Base-by-base conservation (phyloP, 345 rosid species). In the Brassica carinata region DNA sequence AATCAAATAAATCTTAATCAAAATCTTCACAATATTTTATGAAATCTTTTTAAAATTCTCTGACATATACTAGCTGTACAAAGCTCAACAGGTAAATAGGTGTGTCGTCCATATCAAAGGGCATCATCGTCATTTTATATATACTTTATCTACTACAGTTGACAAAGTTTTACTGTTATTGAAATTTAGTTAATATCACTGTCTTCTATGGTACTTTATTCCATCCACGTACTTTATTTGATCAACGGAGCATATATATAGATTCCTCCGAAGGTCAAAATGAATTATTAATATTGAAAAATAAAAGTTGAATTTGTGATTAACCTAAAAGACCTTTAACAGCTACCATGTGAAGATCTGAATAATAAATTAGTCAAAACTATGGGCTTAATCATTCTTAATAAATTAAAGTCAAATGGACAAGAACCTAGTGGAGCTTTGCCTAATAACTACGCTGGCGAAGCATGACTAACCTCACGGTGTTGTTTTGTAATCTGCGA, bases 381-480 rank as follows among this genome's bases (percentile, higher is more conserved):
- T 80, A 69, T 69, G 79, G 75, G 79, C 66, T 53, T 51, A 74
- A 75, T 64, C 26, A 75, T 15, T 80, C 78, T 73, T 51, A 63
- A 13, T 68, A 74, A 67, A 67, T 29, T 74, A 75, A 62, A 80
- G 51, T 74, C 62, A 63, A 75, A 48, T 63, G 66, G 36, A 68
- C 45, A 63, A 33, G 5, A 69, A 23, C 26, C 36, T 53, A 75
- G 62, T 80, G 72, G 76, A 11, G 66, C 9, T 75, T 70, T 80
- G 76, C 76, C 76, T 75, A 70, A 70, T 75, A 70, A 70, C 72
- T 69, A 75, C 45, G 69, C 53, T 48, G 23, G 70, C 14, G 43
- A 63, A 73, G 30, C 27, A 45, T 73, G n/a, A 67, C 62, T 31
- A 67, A 67, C 30, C 13, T 27, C 36, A 64, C n/a, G 61, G 10